Base-by-base conservation (phyloP, 805 yeast genomes). In the Scheffersomyces ergatensis region DNA sequence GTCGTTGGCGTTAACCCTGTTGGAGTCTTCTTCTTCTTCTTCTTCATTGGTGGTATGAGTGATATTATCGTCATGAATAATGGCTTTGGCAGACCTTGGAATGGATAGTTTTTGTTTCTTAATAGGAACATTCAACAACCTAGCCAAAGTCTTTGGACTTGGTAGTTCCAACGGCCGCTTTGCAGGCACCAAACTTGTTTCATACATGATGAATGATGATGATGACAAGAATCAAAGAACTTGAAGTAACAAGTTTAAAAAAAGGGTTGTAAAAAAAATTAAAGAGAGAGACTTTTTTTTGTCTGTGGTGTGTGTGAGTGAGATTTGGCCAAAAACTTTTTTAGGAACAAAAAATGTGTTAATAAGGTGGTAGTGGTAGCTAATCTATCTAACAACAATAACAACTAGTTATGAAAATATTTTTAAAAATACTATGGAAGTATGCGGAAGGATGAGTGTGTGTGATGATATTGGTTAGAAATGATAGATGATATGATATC, bases 81-180 rank as follows among this genome's bases (percentile, higher is more conserved):
- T 23, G 11, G 7, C 25, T 7, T 7, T 23, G 7, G 7, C 25
- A 5, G 29, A 9, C 13, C 29, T 26, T 11, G 32, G 18, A 29
- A 29, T 35, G 2, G 45, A 38, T 5, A 38, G 17, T 36, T 37
- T 44, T 33, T 37, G 46, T 32, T 37, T 38, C 37, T 39, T 39
- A 24, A 33, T 23, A 16, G 39, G 35, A 12, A 31, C 40, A 15
- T 49, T 46, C 18, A 52, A 38, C n/a, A 47, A 34, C 16, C 39
- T 34, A 7, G 47, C 40, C 31, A 46, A 36, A 3, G 50, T 24
- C 29, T 45, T 43, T 20, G 56, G 51, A 29, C 43, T 40, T 25
- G 46, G 54, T n/a, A 48, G 29, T 16, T 48, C 50, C 37, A 36
- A 32, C 7, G 43, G 18, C 9, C 32, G 32, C 18, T 29, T 29